Evolutionary conservation across 2,329 filamentous ascomycete genomes (phyloP).

Genomic region (Penicillium sclerotiorum): DNA sequence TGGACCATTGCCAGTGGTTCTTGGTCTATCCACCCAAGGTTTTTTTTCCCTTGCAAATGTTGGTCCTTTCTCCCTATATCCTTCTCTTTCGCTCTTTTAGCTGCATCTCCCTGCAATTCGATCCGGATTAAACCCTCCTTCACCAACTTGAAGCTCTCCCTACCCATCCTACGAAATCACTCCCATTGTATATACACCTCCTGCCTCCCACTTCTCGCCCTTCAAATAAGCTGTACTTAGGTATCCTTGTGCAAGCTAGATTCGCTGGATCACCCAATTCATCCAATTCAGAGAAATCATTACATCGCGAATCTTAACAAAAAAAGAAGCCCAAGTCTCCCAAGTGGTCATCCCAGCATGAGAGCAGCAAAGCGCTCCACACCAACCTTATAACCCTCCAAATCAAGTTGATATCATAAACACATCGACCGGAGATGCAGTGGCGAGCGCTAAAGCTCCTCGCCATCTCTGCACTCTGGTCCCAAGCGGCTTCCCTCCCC

Average conservation of each 20-base stretch:
- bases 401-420: background rate
- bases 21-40: background rate
- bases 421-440: constrained; percentile 21
- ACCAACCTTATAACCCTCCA: background rate
- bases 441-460: constrained; percentile 19
- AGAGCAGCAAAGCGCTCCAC: constrained; percentile 7
- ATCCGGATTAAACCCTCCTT: too few relatives aligned
- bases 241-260: too few relatives aligned
- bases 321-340: background rate
- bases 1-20: constrained; percentile 9
- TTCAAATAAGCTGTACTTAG: too few relatives aligned
- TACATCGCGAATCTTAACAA: too few relatives aligned
- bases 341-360: constrained; percentile 10
- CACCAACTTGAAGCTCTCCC: too few relatives aligned
- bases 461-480: constrained; percentile 24
- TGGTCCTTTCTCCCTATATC: background rate
- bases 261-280: too few relatives aligned
- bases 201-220: background rate
- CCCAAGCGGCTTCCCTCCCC: constrained; percentile 10
- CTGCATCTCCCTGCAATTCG: background rate
- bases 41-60: constrained; percentile 1
- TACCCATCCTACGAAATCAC: background rate
- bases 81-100: background rate
- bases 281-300: background rate
- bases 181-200: constrained; percentile 7